A percentile compares a stretch with the other conserved stretches of the same genome.
Conservation (phyloP, 805 yeast species). For the Lachancea kluyveri region DNA sequence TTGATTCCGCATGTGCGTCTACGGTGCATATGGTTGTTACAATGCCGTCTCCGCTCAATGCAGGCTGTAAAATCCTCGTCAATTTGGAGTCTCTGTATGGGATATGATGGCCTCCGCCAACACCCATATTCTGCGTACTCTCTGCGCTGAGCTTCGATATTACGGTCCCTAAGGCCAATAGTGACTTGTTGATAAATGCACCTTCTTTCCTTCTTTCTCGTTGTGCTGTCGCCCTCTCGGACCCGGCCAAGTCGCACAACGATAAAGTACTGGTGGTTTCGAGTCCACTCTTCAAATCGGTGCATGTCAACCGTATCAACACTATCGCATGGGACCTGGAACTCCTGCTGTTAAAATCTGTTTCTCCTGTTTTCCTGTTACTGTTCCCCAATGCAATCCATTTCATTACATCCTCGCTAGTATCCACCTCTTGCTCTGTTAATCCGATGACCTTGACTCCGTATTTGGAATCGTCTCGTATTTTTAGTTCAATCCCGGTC, state of each 20-base stretch:
- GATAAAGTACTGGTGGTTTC: slow-evolving; percentile 56
- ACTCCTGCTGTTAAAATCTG: slow-evolving; percentile 82
- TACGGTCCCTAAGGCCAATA: slow-evolving; percentile 87
- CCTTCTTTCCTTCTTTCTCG: slow-evolving; percentile 89
- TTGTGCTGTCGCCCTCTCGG: slow-evolving; percentile 70
- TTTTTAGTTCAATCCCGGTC: slow-evolving; percentile 49
- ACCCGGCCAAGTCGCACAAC: slow-evolving; percentile 93
- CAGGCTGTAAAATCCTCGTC: slow-evolving; percentile 86
- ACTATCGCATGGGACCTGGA: slow-evolving; percentile 91
- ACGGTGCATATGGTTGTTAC: slow-evolving; percentile 86
- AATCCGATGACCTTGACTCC: slow-evolving; percentile 78
- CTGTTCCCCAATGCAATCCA: slow-evolving; percentile 65
- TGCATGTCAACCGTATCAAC: slow-evolving; percentile 50
- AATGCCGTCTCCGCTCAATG: slow-evolving; percentile 79
- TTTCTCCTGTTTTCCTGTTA: slow-evolving; percentile 74
- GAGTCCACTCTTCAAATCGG: slow-evolving; percentile 35
- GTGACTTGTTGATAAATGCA: slow-evolving; percentile 83
- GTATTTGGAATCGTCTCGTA: slow-evolving; percentile 66
- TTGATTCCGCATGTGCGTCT: slow-evolving; percentile 52
- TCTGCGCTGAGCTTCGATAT: slow-evolving; percentile 63
- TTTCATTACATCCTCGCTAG: slow-evolving; percentile 53
- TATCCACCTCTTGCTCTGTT: slow-evolving; percentile 49
- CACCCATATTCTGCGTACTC: slow-evolving; percentile 20
- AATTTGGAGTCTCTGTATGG: slow-evolving; percentile 93
- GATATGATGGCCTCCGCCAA: slow-evolving; percentile 50